Evolutionary conservation across 352 stramenopile genomes (phyloP).

Genomic region (Globisporangium irregulare): DNA sequence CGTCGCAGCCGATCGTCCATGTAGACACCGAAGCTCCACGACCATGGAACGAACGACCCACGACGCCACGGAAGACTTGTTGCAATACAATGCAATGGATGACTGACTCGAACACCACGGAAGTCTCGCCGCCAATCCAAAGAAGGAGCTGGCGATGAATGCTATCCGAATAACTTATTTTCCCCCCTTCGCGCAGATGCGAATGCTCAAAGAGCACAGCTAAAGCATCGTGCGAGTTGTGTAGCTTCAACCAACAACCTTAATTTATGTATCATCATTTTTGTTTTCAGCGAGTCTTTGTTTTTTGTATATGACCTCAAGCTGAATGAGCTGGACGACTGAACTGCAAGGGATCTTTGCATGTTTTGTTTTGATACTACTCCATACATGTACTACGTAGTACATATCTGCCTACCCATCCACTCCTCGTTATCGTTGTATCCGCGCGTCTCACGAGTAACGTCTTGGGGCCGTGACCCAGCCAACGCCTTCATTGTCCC

Average conservation of each 20-base stretch:
- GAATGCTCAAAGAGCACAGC: not conserved
- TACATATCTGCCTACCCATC: too few relatives aligned
- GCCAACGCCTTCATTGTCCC: too few relatives aligned
- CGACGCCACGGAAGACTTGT: too few relatives aligned
- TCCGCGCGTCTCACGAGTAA: too few relatives aligned
- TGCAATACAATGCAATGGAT: too few relatives aligned
- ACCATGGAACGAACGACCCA: not conserved
- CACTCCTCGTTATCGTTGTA: too few relatives aligned
- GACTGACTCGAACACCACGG: not conserved
- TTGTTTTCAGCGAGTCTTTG: not conserved
- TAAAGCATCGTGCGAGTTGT: not conserved
- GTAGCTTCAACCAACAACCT: not conserved
- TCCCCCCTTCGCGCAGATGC: not conserved
- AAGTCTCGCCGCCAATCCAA: not conserved
- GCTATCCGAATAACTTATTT: not conserved
- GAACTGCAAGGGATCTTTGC: too few relatives aligned
- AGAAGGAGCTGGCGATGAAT: not conserved
- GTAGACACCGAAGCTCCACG: slow-evolving; percentile 1
- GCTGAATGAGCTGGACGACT: not conserved
- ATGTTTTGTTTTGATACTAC: not conserved
- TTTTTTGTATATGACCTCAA: not conserved
- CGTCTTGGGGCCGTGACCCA: too few relatives aligned
- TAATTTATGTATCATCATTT: not conserved
- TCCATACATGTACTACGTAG: too few relatives aligned
- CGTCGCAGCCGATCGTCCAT: slow-evolving; percentile 15